Conservation (phyloP, 1,139 yeast genomes). For the Wickerhamiella pararugosa region DNA sequence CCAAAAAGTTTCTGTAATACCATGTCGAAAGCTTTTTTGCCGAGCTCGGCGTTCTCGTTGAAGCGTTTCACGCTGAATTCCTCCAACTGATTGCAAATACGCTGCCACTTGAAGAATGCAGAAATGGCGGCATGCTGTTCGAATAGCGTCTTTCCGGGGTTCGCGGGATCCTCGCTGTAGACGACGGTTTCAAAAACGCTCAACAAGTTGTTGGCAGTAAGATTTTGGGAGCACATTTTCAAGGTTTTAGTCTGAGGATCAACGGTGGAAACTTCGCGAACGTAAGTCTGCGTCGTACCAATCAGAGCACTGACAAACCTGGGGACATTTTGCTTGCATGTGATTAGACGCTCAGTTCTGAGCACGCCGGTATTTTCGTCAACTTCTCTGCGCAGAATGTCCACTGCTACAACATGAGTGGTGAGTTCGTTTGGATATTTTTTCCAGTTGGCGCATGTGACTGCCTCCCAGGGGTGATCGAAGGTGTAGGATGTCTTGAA, state of each 20-base stretch:
- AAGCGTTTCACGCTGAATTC: conserved; percentile 87
- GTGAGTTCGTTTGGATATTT: conserved; percentile 89
- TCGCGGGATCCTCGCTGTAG: conserved; percentile 36
- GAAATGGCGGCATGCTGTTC: conserved; percentile 77
- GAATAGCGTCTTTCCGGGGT: conserved; percentile 45
- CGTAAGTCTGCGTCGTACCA: conserved; percentile 57
- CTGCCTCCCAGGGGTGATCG: conserved; percentile 83
- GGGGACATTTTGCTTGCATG: conserved; percentile 81
- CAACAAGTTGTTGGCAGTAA: conserved; percentile 65
- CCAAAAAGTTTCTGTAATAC: conserved; percentile 32
- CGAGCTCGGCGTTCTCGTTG: conserved; percentile 71
- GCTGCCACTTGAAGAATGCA: conserved; percentile 58
- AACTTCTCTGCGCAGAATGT: conserved; percentile 60
- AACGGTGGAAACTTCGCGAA: conserved; percentile 79
- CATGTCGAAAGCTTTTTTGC: conserved; percentile 69
- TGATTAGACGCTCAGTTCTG: conserved; percentile 74
- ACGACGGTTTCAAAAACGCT: conserved; percentile 75
- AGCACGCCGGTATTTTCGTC: conserved; percentile 41
- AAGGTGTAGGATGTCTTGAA: conserved; percentile 56
- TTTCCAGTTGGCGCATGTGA: conserved; percentile 92
- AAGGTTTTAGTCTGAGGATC: conserved; percentile 51
- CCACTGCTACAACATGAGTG: conserved; percentile 91
- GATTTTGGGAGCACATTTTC: conserved; percentile 70
- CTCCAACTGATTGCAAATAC: conserved; percentile 69
- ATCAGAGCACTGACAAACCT: conserved; percentile 60